Evolutionary conservation across 2,329 filamentous ascomycete genomes (phyloP), one percentile per base, ranked within the genome.

Genomic region (Colletotrichum orchidophilum): DNA sequence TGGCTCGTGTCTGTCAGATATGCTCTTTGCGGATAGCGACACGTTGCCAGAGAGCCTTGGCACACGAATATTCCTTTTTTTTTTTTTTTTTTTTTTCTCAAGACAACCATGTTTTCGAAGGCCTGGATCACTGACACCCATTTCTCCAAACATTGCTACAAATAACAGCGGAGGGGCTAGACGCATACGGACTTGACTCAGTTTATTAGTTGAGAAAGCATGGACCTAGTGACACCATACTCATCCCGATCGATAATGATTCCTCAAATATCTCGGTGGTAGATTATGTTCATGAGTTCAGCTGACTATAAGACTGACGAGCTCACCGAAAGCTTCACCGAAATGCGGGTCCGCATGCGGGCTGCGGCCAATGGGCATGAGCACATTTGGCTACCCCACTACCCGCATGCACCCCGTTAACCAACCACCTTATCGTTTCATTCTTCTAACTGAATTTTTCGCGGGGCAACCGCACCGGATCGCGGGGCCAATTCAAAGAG

Each of bases 391-490:
- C n/a, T 5, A 33, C 52, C 31, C 63, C 64, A 18, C 7, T 71
- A 71, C 21, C 8, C 63, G 59, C 69, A 71, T 71, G 27, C 15
- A 13, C 5, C 3, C 6, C 3, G n/a, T 68, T 68, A 49, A 52
- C 54, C 53, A 53, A 13, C 42, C 13, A 69, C 59, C 53, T 69
- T 71, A 69, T 71, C 69, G 18, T 39, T 11, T 24, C 18, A 39
- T 59, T 11, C 62, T 71, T 58, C 69, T 65, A 65, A 59, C 64
- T 65, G 64, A 68, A 69, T 68, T 68, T 68, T 71, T 69, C 69
- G 68, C 58, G 63, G 62, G 68, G 33, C 69, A 55, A 60, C 46
- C 53, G 58, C 46, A 49, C 13, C 42, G 13, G 29, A 63, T 49
- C 64, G 69, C 69, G 69, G 69, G 69, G 69, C 69, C 63, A 24